phyloP scores from a whole-genome alignment of 768 basidiomycete species.

The Neoboletus magnificus region DNA sequence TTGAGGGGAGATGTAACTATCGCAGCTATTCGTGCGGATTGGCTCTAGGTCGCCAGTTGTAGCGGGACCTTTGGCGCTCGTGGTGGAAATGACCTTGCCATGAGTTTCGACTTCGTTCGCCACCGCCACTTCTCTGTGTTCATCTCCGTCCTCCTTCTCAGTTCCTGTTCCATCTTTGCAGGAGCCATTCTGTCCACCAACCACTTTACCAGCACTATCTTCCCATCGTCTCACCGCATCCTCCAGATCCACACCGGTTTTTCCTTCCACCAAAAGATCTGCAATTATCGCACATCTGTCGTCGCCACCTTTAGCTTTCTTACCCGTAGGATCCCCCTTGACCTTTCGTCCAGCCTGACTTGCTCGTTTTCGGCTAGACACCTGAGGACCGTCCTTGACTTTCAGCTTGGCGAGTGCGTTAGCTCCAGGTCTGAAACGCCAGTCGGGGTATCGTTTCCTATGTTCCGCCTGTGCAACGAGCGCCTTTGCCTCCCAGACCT shows the following conservation, averaged over 20 bases:
- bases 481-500: slow-evolving; percentile 76
- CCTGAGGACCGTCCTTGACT: slow-evolving; percentile 40
- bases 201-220: slow-evolving; percentile 7
- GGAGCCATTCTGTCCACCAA: slow-evolving; percentile 1
- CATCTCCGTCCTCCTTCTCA: slow-evolving; percentile 24
- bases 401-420: slow-evolving; percentile 39
- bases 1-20: slow-evolving; percentile 6
- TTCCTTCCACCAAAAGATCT: slow-evolving; percentile 61
- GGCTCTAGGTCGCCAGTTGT: not conserved
- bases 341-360: slow-evolving; percentile 28
- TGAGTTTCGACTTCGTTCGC: slow-evolving; percentile 11
- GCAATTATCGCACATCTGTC: slow-evolving; percentile 66
- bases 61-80: not conserved
- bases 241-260: slow-evolving; percentile 60
- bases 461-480: slow-evolving; percentile 70
- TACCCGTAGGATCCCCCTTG: slow-evolving; percentile 30
- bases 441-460: slow-evolving; percentile 71
- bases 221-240: slow-evolving; percentile 56
- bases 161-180: slow-evolving; percentile 3
- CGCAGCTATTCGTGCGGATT: not conserved
- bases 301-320: slow-evolving; percentile 37
- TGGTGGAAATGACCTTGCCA: slow-evolving; percentile 4
- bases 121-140: slow-evolving; percentile 17
- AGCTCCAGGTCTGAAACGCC: slow-evolving; percentile 74
- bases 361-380: slow-evolving; percentile 26